Evolutionary conservation across 139 green algal species (phyloP).

Genomic region (Microglena sp.): DNA sequence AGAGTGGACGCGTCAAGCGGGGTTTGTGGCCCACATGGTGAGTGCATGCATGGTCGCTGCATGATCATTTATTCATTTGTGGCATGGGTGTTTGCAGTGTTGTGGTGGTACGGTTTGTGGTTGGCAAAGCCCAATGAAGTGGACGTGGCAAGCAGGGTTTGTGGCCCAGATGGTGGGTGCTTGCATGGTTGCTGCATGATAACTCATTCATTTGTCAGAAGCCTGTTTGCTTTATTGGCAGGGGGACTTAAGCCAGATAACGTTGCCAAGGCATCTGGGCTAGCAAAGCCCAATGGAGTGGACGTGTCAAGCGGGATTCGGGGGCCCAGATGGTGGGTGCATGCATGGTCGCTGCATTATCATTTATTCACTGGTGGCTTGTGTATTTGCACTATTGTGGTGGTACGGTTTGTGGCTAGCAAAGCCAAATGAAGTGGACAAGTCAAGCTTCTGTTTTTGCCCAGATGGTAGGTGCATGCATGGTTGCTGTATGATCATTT

Average conservation of each 20-base stretch:
- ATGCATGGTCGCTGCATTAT: no score
- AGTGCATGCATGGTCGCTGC: no score
- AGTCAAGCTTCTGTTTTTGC: slow-evolving; percentile 64
- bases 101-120: slow-evolving; percentile 54
- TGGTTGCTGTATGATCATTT: no score
- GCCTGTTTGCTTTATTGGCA: no score
- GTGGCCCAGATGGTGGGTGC: slow-evolving; percentile 43
- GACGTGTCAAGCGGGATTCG: slow-evolving; percentile 77
- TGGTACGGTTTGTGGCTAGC: slow-evolving; percentile 44
- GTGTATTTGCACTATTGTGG: no score
- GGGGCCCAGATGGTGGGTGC: slow-evolving; percentile 43
- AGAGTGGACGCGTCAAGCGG: slow-evolving; percentile 77
- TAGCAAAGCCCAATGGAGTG: slow-evolving; percentile 47
- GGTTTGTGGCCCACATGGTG: slow-evolving; percentile 52
- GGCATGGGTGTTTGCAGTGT: no score
- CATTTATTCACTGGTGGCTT: no score
- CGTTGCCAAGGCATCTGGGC: slow-evolving; percentile 48
- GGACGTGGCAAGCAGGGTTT: slow-evolving; percentile 76
- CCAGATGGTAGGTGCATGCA: slow-evolving; percentile 47
- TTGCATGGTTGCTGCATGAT: no score
- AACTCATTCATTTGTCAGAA: no score
- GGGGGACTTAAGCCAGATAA: slow-evolving; percentile 60
- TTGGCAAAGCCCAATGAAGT: slow-evolving; percentile 47
- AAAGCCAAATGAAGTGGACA: slow-evolving; percentile 59
- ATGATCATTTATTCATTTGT: no score